These are phyloP conservation scores for Drechslerella coelobrocha DNA, from an alignment of 2,329 filamentous ascomycete species.

Conservation along the genomic window DNA sequence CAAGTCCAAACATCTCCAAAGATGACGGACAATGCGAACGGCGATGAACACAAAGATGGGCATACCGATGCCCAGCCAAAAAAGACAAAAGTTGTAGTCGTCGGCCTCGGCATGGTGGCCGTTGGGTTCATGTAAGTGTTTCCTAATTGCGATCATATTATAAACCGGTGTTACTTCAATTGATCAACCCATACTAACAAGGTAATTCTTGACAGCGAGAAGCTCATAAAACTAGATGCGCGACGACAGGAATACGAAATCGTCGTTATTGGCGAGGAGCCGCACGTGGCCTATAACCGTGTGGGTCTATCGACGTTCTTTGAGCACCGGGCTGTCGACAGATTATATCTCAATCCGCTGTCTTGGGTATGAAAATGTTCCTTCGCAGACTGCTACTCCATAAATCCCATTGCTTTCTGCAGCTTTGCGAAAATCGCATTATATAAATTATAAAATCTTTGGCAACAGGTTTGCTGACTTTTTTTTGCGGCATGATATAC, in stretches of 20 bases:
- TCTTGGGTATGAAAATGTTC: conserved; percentile 71
- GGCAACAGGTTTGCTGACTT: too few relatives aligned
- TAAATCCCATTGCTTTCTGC: too few relatives aligned
- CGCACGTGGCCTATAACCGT: conserved; percentile 87
- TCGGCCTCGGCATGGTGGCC: conserved; percentile 90
- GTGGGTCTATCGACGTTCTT: conserved; percentile 91
- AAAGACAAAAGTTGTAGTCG: conserved; percentile 68
- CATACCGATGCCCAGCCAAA: background rate
- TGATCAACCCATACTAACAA: background rate
- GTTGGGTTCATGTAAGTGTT: conserved; percentile 80
- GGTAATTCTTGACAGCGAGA: conserved; percentile 68
- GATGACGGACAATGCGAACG: background rate
- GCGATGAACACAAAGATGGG: background rate
- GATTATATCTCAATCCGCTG: conserved; percentile 82
- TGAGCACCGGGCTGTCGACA: conserved; percentile 81
- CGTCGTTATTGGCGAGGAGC: conserved; percentile 84
- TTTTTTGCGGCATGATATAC: conserved; percentile 23
- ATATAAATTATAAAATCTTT: too few relatives aligned
- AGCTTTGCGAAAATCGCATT: too few relatives aligned
- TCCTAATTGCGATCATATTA: background rate
- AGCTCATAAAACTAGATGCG: conserved; percentile 82
- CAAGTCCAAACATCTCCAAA: background rate
- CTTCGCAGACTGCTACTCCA: conserved; percentile 5
- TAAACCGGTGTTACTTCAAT: background rate
- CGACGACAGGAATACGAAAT: conserved; percentile 78